A percentile compares a stretch with the other conserved stretches of the same genome.
Conservation (phyloP, 1,284 basidiomycete species). For the Puccinia polysora region DNA sequence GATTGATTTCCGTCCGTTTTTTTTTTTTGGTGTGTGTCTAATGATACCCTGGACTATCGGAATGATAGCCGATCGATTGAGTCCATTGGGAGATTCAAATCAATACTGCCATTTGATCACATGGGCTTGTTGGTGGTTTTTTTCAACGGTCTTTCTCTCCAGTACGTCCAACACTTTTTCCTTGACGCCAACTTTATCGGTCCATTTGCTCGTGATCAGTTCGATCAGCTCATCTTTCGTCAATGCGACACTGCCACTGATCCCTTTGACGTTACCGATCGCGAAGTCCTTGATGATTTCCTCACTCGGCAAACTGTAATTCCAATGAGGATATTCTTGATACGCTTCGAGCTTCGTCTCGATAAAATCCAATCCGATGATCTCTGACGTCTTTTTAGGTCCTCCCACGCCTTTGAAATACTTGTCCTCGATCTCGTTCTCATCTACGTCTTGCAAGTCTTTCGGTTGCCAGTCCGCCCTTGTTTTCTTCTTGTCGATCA, state of each 20-base stretch:
- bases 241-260: constrained; percentile 62
- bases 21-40: too few species aligned
- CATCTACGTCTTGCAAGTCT: constrained; percentile 60
- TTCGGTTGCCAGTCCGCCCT: constrained; percentile 66
- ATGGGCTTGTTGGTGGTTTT: constrained; percentile 18
- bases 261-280: constrained; percentile 57
- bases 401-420: constrained; percentile 63
- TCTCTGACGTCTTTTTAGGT: constrained; percentile 53
- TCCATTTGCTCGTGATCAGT: constrained; percentile 57
- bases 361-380: constrained; percentile 55
- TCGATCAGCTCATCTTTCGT: constrained; percentile 62
- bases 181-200: constrained; percentile 65
- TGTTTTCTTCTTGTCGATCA: constrained; percentile 62
- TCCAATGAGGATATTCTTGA: constrained; percentile 53
- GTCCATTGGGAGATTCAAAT: too few species aligned
- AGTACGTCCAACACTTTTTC: constrained; percentile 72
- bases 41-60: too few species aligned
- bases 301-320: constrained; percentile 66
- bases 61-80: too few species aligned
- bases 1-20: too few species aligned
- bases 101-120: constrained; percentile 37
- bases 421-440: constrained; percentile 58
- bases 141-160: constrained; percentile 53
- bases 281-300: constrained; percentile 64
- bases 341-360: constrained; percentile 41